phyloP scores from a whole-genome alignment of 2,329 filamentous ascomycete genomes.

The Ophiostoma piceae region DNA sequence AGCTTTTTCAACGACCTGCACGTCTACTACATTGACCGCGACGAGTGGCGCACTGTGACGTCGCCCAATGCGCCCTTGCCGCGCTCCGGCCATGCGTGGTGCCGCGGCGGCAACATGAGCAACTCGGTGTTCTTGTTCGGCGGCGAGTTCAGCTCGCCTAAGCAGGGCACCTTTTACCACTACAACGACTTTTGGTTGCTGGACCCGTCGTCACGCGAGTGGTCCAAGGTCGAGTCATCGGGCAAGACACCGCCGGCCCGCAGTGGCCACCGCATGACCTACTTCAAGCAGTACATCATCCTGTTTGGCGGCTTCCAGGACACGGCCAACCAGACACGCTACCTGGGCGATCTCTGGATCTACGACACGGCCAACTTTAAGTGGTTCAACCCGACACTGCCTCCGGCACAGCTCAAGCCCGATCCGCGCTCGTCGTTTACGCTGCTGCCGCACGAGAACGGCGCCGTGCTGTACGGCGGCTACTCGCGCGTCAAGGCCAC shows the following conservation, averaged over 20 bases:
- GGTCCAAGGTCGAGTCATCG: conserved; percentile 76
- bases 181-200: conserved; percentile 98
- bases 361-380: conserved; percentile 85
- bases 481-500: conserved; percentile 85
- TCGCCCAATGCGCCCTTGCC: conserved; percentile 88
- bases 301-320: conserved; percentile 97
- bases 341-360: conserved; percentile 88
- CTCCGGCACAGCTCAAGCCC: conserved; percentile 76
- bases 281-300: conserved; percentile 94
- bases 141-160: conserved; percentile 92
- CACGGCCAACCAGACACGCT: conserved; percentile 90
- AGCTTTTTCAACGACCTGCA: conserved; percentile 63
- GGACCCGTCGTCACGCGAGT: conserved; percentile 78
- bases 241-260: conserved; percentile 76
- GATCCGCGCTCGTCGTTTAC: conserved; percentile 90
- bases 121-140: conserved; percentile 88
- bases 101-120: conserved; percentile 72
- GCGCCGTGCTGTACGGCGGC: conserved; percentile 85
- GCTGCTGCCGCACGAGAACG: conserved; percentile 81
- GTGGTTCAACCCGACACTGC: conserved; percentile 73
- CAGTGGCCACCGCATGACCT: conserved; percentile 92
- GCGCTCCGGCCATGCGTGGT: conserved; percentile 91
- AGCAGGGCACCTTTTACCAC: conserved; percentile 97
- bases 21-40: conserved; percentile 70
- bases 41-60: conserved; percentile 87